Evolutionary conservation across 805 yeast species (phyloP), one percentile per base, ranked within the genome.

Genomic region (Yamadazyma olivae): DNA sequence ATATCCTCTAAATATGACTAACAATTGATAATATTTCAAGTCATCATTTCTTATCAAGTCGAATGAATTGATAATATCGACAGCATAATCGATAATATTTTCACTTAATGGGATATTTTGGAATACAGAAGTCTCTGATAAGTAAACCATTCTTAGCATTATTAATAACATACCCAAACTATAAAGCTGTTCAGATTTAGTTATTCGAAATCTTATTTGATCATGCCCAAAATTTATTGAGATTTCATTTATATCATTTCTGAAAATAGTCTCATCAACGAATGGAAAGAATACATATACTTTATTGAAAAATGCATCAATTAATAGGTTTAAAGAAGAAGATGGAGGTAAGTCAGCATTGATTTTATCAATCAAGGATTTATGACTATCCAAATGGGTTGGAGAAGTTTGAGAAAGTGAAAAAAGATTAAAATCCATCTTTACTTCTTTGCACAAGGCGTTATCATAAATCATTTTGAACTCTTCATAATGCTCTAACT

Each of bases 1-100:
- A 53, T 77, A 79, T 16, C 70, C 55, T 42, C 75, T 64, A 59
- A 75, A 64, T 39, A 71, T 59, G 32, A 76, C 36, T 6, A 77
- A 70, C 41, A 79, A 72, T 49, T 78, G 83, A 40, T 79, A 57
- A 16, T 77, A 63, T 0, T 71, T 64, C 17, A 80, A 45, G 14
- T 78, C 71, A 27, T 75, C 67, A 40, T 70, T 59, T 21, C 45
- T 50, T 15, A 54, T 42, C 12, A 57, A 40, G 27, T 61, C 56
- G 37, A 66, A 63, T 39, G 54, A 62, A 36, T 56, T 57, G 10
- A 66, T 46, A 33, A 71, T 66, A 8, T 41, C 40, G 26, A 57
- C 58, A 0, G 68, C 67, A 17, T 60, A 38, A 35, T 50, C 46
- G 9, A 60, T 49, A 14, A 54, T 46, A 12, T 47, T 56, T 34